Evolutionary conservation across 176 grass and related monocot genomes (phyloP).

Genomic region (Sorghum bicolor): Sorghum_bicolor_NCBIv3 NC_012871.2:59648501-59649000

Average conservation of each 20-base stretch:
- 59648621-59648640: slow-evolving; percentile 37
- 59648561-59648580: slow-evolving; percentile 3
- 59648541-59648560: slow-evolving; percentile 27
- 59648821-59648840: slow-evolving; percentile 52
- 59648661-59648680: background rate
- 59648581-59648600: slow-evolving; percentile 18
- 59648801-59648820: slow-evolving; percentile 14
- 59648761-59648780: slow-evolving; percentile 50
- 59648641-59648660: slow-evolving; percentile 19
- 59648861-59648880: slow-evolving; percentile 42
- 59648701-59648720: slow-evolving; percentile 22
- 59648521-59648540: slow-evolving; percentile 43
- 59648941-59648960: background rate
- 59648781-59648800: slow-evolving; percentile 43
- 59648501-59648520: slow-evolving; percentile 12
- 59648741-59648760: slow-evolving; percentile 29
- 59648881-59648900: slow-evolving; percentile 22
- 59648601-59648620: slow-evolving; percentile 41
- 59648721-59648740: slow-evolving; percentile 57
- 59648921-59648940: slow-evolving; percentile 39
- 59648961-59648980: background rate
- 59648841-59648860: slow-evolving; percentile 46
- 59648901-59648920: slow-evolving; percentile 13
- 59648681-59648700: slow-evolving; percentile 33
- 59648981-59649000: slow-evolving; percentile 7